Percentiles rank a stretch among this genome's conserved stretches.
Conservation (phyloP, 192 early-diverging fungal genomes). For the Coemansia sp. region DNA sequence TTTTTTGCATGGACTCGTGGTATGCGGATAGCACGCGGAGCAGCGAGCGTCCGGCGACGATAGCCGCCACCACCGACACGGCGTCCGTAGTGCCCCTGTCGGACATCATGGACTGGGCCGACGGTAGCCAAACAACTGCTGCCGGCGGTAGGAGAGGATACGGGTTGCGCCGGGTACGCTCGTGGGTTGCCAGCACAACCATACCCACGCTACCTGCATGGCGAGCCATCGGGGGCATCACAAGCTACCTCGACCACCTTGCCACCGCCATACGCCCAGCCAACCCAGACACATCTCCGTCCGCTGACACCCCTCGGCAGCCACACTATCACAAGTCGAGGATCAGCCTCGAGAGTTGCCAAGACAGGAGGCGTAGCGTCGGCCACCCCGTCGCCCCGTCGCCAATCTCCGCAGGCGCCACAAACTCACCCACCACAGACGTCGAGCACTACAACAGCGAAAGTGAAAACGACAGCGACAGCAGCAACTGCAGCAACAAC, state of each 20-base stretch:
- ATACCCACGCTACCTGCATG: constrained; percentile 20
- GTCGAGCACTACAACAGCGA: constrained; percentile 5
- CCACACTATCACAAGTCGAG: too few relatives aligned
- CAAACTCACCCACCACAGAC: background rate
- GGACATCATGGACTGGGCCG: constrained; percentile 30
- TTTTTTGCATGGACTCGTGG: constrained; percentile 2
- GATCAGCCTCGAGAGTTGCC: too few relatives aligned
- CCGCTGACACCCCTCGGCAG: too few relatives aligned
- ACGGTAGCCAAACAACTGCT: background rate
- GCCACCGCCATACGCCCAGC: too few relatives aligned
- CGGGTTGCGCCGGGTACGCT: constrained; percentile 29
- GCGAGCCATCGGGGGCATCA: constrained; percentile 18
- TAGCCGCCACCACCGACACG: constrained; percentile 20
- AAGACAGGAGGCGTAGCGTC: too few relatives aligned
- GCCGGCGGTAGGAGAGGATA: constrained; percentile 9
- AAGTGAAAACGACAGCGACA: background rate
- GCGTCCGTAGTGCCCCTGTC: constrained; percentile 11
- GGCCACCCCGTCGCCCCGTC: too few relatives aligned
- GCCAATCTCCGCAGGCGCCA: too few relatives aligned
- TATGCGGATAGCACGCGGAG: constrained; percentile 10
- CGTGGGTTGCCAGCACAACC: constrained; percentile 20
- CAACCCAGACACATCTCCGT: too few relatives aligned
- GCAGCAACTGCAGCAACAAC: constrained; percentile 2
- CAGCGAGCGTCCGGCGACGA: constrained; percentile 24
- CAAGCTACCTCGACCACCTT: constrained; percentile 8